phyloP scores from a whole-genome alignment of 768 basidiomycete species.

The Agaricus subrufescens region DNA sequence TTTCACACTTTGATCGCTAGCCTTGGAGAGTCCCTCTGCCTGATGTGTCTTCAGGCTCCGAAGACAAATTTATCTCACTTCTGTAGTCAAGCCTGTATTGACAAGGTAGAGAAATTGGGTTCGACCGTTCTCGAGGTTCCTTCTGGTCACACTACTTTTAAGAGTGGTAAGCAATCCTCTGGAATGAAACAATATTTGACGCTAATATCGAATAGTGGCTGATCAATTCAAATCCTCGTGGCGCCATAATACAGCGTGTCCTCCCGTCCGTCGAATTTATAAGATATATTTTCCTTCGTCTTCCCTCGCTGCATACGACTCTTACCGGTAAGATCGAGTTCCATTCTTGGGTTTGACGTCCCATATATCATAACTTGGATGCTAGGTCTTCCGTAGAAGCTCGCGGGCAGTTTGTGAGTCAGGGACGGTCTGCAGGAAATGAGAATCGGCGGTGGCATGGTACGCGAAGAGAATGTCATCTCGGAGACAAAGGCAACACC shows the following conservation, averaged over 20 bases:
- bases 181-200: not conserved
- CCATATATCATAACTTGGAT: not conserved
- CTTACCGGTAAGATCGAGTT: constrained; percentile 45
- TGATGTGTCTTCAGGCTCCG: constrained; percentile 54
- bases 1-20: constrained; percentile 17
- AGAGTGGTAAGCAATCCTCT: constrained; percentile 43
- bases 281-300: constrained; percentile 52
- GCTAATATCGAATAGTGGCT: constrained; percentile 31
- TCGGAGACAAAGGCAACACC: constrained; percentile 58
- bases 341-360: not conserved
- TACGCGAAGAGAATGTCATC: constrained; percentile 57
- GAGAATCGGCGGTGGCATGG: constrained; percentile 78
- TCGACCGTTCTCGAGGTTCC: constrained; percentile 60
- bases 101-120: constrained; percentile 49
- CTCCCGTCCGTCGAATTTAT: constrained; percentile 56
- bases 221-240: constrained; percentile 69
- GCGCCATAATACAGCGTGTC: constrained; percentile 55
- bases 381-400: constrained; percentile 52
- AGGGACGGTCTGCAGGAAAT: constrained; percentile 58
- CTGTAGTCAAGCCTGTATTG: constrained; percentile 51
- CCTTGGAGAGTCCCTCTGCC: constrained; percentile 45
- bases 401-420: constrained; percentile 50
- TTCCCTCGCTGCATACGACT: constrained; percentile 50
- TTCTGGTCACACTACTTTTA: constrained; percentile 55
- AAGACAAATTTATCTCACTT: constrained; percentile 59